Evolutionary conservation across 345 rosid genomes (phyloP), one percentile per base, ranked within the genome.

Genomic region (Dimocarpus longan): DNA sequence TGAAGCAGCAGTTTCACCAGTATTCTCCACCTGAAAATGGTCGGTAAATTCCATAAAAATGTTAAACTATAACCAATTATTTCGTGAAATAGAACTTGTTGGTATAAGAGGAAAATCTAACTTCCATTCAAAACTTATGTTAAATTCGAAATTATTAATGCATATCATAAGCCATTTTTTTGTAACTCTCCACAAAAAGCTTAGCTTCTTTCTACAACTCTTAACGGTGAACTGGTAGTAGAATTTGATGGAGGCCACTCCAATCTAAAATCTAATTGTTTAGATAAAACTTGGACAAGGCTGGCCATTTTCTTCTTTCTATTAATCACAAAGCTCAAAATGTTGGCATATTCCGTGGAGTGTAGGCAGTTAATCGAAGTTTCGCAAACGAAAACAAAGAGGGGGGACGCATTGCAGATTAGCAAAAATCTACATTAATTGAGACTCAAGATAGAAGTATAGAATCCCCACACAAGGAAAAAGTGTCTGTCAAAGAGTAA

Each of bases 1-100:
- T 68, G 92, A 85, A 79, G 85, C 95, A 82, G 93, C 77, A 15
- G 81, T 65, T 65, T 85, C 87, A 76, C 98, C 98, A 5, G 78
- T 76, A 87, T 93, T 94, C 82, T 93, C 97, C 18, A 93, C 91
- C 99, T 97, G 86, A 66, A 83, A 75, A 66, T 73, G 66, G 67
- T 64, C 21, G 82, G 79, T 21, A 83, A 60, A 42, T n/a, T 15
- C 18, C 6, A 64, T 50, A 42, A 1, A 73, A 28, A 78, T 1
- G 64, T 48, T 39, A 69, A 66, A 4, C 43, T 37, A 6, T 65
- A 48, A 0, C 10, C 76, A 52, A 57, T 42, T 44, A 22, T 21
- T 8, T 21, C 43, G 16, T 40, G 28, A 63, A 56, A 39, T 28
- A 22, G 6, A 32, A 9, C 28, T 22, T 46, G 21, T 57, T 10